Conservation (phyloP, 1,284 basidiomycete species). For the Microbotryum silenes-acaulis region DNA sequence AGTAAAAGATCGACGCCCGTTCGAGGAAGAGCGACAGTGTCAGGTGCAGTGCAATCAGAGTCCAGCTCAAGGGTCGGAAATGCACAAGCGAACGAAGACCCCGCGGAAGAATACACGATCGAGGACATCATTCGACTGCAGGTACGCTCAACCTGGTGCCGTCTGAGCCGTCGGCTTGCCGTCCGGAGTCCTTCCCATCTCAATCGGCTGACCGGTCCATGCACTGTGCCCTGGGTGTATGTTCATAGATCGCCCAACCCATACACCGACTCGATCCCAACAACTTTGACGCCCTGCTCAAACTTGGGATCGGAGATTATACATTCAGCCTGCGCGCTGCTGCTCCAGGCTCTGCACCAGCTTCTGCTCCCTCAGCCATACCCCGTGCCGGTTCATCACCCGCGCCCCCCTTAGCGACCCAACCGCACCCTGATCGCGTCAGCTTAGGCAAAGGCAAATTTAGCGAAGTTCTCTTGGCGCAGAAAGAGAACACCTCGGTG, state of each 20-base stretch:
- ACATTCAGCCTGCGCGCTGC: slow-evolving; percentile 34
- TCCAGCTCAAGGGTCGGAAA: neutral
- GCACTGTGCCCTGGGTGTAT: too few relatives aligned
- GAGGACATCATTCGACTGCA: slow-evolving; percentile 20
- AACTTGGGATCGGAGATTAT: slow-evolving; percentile 44
- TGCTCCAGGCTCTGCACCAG: neutral
- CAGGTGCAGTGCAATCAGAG: neutral
- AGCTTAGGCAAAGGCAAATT: slow-evolving; percentile 47
- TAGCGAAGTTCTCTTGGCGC: slow-evolving; percentile 44
- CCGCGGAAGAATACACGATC: neutral
- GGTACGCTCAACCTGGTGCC: neutral
- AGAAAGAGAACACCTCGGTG: slow-evolving; percentile 38
- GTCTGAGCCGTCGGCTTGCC: neutral
- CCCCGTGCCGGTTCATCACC: neutral
- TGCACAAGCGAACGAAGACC: neutral
- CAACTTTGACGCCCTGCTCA: slow-evolving; percentile 36
- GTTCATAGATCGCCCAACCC: slow-evolving; percentile 18
- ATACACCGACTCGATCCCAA: slow-evolving; percentile 12
- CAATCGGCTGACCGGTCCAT: too few relatives aligned
- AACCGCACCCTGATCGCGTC: slow-evolving; percentile 12
- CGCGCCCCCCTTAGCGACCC: neutral
- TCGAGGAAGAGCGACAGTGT: neutral
- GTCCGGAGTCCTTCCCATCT: neutral
- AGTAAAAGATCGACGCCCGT: too few relatives aligned
- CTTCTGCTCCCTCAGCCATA: neutral